Base-by-base conservation (phyloP, 2,329 filamentous ascomycete genomes). In the Dactylonectria macrodidyma region DNA sequence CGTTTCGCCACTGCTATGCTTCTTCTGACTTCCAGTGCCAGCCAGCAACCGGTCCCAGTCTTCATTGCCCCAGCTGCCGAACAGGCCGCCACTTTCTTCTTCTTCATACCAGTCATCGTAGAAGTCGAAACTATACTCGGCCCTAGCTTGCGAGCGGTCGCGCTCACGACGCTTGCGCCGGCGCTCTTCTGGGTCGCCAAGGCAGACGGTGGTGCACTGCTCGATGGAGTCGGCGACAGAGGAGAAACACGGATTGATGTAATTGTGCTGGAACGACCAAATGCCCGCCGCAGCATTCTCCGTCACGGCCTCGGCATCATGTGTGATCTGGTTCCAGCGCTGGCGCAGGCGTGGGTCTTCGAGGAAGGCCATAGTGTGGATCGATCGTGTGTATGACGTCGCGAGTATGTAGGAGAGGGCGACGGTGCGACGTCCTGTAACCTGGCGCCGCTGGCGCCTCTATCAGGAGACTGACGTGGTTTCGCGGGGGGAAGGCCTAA, bases 21-120 rank as follows among this genome's bases (percentile, higher is more conserved):
- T 79, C 68, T 84, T 79, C 71, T 83, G 80, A 36, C 81, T 83
- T 10, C 89, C 90, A 16, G 90, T 91, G 6, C 92, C 92, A 11
- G 92, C 93, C 58, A 97, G 83, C 70, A 98, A 82, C 59, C 94
- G 87, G 78, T 97, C 95, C 84, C 97, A 90, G 78, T 97, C 95
- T 76, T 97, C 95, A 73, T 84, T 91, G 46, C 92, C 91, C 93
- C 94, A 97, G 52, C 90, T 82, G 51, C 87, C 91, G 59, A 95
- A 83, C 55, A 95, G 80, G 0, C 91, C 88, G 46, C 90, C 87
- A 38, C 74, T 59, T 59, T 83, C 81, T 61, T 86, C 84, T 56
- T 89, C 87, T 62, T 88, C 86, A 68, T 97, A 94, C 95, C 95
- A 98, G 81, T 98, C 95, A 81, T 98, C 95, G 83, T 98, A 98